Percentiles rank a stretch among this genome's conserved stretches.
Conservation (phyloP, 176 grass and related monocot genomes). For the Juncus inflexus region DNA sequence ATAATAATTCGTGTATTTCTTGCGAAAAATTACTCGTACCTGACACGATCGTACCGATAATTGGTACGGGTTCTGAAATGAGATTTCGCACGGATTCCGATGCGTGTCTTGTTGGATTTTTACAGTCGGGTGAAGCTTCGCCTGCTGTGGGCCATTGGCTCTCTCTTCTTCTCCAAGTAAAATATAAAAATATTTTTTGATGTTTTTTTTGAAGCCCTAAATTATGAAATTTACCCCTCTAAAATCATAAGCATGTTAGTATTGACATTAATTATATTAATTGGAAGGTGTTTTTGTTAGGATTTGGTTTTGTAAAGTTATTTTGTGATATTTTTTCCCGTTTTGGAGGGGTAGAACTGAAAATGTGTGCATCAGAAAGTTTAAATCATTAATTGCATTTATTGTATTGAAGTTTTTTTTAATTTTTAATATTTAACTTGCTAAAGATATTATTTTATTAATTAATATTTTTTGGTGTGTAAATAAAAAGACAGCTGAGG, state of each 20-base stretch:
- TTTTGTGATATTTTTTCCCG: no score
- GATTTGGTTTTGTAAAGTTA: no score
- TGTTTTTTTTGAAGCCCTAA: no score
- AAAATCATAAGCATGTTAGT: background rate
- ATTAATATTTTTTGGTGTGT: no score
- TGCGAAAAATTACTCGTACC: conserved; percentile 55
- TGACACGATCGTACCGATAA: conserved; percentile 31
- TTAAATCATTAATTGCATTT: background rate
- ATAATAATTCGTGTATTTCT: conserved; percentile 52
- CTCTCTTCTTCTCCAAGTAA: conserved; percentile 86
- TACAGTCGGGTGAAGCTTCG: conserved; percentile 76
- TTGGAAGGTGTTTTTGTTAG: no score
- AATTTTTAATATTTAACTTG: conserved; percentile 1
- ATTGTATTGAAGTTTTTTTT: conserved; percentile 11
- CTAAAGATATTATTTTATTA: conserved; percentile 4
- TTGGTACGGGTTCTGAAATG: conserved; percentile 8
- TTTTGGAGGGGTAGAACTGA: no score
- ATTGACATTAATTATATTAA: background rate
- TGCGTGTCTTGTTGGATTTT: conserved; percentile 83
- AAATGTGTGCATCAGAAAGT: no score
- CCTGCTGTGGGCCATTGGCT: conserved; percentile 86
- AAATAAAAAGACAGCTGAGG: conserved; percentile 48
- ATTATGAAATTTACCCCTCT: background rate
- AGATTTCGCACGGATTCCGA: conserved; percentile 33
- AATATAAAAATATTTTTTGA: conserved; percentile 8